A percentile compares a stretch with the other conserved stretches of the same genome.
Conservation (phyloP, 106 monocot species). For the Posidonia australis region DNA sequence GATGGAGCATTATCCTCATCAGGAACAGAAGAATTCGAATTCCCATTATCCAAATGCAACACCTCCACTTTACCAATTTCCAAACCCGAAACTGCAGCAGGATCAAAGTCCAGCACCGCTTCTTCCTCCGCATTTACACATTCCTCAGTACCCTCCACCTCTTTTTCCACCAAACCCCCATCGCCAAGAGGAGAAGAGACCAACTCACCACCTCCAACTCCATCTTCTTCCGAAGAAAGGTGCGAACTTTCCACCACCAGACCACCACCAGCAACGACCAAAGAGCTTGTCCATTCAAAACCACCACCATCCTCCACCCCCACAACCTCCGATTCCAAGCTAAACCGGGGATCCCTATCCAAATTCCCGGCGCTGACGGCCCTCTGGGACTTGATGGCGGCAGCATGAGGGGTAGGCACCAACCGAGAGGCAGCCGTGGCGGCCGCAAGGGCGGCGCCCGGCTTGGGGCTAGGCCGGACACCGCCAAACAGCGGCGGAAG, state of each 20-base stretch:
- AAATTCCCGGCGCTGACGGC: conserved; percentile 13
- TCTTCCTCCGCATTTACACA: not conserved
- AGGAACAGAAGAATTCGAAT: too few relatives aligned
- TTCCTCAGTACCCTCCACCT: not conserved
- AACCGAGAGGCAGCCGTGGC: conserved; percentile 78
- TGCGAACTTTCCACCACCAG: not conserved
- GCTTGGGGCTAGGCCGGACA: conserved; percentile 49
- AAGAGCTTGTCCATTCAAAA: not conserved
- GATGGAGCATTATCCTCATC: too few relatives aligned
- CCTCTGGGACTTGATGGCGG: conserved; percentile 60
- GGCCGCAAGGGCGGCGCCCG: conserved; percentile 83
- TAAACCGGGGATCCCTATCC: not conserved
- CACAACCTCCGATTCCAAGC: not conserved
- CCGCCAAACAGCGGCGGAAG: conserved; percentile 50
- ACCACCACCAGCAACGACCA: not conserved
- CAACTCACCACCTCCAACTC: not conserved
- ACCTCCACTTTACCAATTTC: too few relatives aligned
- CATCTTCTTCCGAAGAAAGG: not conserved
- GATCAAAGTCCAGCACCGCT: not conserved
- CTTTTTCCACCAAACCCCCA: too few relatives aligned
- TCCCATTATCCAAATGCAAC: too few relatives aligned
- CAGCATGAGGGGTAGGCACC: conserved; percentile 59
- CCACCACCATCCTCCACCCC: not conserved
- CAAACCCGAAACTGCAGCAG: too few relatives aligned
- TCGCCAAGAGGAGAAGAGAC: not conserved